Evolutionary conservation across 208 protist species (phyloP), one percentile per base, ranked within the genome.

Genomic region (Leishmania amazonensis): DNA sequence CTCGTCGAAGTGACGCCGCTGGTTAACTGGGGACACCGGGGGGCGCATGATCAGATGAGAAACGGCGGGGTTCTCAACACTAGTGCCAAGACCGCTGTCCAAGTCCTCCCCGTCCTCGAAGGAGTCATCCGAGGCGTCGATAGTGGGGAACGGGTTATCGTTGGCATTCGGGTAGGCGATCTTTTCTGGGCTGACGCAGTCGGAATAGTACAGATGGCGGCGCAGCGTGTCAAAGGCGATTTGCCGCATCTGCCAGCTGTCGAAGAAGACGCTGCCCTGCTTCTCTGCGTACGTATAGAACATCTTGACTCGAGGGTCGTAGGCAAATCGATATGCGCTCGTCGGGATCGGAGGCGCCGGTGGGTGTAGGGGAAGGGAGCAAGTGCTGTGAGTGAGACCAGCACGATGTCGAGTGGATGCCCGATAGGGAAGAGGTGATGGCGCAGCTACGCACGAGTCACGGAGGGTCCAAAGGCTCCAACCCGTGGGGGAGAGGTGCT

Each of bases 211-310:
- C 6, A 95, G 72, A 65, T 95, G 81, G 47, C 92, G 88, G 45
- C 92, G 92, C 85, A 87, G 88, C 57, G 88, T 87, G 84, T 95
- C 91, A 57, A 95, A 95, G 67, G 88, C 91, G 49, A 95, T 73
- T 70, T 92, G 76, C 31, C 89, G 91, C 91, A 95, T 86, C 76
- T 91, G 81, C 89, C 89, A 95, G 11, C 64, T 75, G n/a, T 87
- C 81, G 62, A 88, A 87, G 58, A 95, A 83, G 77, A 85, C 75
- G 58, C 75, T 89, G 8, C 81, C 79, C 75, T 91, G 78, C 77
- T 95, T 95, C 78, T 95, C 91, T 6, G 86, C 91, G 71, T 85
- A 88, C 7, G 86, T 86, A 64, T 85, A 95, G 75, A 90, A 92
- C 91, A 95, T 95, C 49, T 47, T 51, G 2, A 51, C 31, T 35